Evolutionary conservation across 495 filamentous ascomycete genomes (phyloP), one percentile per base, ranked within the genome.

Genomic region (Hyaloscypha variabilis): DNA sequence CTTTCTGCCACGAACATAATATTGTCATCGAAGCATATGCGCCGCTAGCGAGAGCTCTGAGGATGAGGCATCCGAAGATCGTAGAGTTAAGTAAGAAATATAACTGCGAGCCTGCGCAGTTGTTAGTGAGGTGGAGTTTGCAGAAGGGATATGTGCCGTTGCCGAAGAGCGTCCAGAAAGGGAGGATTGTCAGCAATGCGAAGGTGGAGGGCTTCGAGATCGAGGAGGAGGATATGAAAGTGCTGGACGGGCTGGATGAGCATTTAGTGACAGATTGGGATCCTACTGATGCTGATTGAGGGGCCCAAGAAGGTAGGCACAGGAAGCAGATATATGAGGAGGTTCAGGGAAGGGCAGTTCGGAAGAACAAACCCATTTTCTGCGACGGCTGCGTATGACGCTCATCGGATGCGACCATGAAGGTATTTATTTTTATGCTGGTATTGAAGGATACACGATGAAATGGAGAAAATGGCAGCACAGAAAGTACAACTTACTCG

Each of bases 51-150:
- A 82, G 89, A 68, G 87, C 84, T 1, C 78, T 86, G 66, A 80
- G 88, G 42, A 86, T 86, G 74, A 82, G 90, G 17, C 91, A 95
- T 68, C 83, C 85, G 8, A 74, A 81, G 5, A 72, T 95, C 56
- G 74, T 82, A 60, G 76, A 77, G 30, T 68, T 96, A 60, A 83
- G 84, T 0, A 79, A 87, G 76, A 92, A 92, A 77, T 80, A 94
- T 69, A 79, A 79, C 8, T 93, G 90, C 80, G 88, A 83, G 6
- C 81, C 87, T 60, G 90, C 90, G 2, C 94, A 97, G 79, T 80
- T 97, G 17, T 72, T 97, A 68, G 63, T 97, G 17, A 82, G 91
- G 55, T 97, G 94, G 93, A 92, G 90, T 71, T 77, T 97, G 77
- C 91, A 97, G 73, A 92, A 89, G 77, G 88, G 87, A 2, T 85